These are phyloP conservation scores for Fusarium vanettenii DNA, from an alignment of 2,329 filamentous ascomycete species.

Conservation along the genomic window DNA sequence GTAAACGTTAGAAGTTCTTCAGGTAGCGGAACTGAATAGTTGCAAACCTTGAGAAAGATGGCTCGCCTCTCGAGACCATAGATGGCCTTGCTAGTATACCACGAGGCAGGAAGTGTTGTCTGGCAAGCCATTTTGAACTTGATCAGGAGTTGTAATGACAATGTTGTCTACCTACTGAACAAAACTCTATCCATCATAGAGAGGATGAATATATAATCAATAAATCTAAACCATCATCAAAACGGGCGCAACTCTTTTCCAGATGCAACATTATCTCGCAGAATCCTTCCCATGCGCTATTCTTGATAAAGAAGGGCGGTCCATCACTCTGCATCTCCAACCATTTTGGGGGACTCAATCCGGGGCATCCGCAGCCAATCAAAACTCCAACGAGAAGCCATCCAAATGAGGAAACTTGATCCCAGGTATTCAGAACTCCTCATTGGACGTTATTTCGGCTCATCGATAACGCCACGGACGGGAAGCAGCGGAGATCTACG, in stretches of 20 bases:
- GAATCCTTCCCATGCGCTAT: neutral
- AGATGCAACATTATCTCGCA: neutral
- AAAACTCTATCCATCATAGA: neutral
- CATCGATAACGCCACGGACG: neutral
- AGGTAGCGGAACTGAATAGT: fast-evolving
- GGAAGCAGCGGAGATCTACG: neutral
- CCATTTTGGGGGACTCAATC: neutral
- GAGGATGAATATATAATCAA: neutral
- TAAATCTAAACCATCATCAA: neutral
- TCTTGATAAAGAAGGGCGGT: neutral
- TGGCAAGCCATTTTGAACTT: constrained; percentile 7
- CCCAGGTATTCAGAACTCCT: neutral
- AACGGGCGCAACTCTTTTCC: neutral
- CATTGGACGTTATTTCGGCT: neutral
- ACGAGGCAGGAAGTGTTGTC: constrained; percentile 32
- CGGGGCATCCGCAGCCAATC: neutral
- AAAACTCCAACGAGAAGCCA: neutral
- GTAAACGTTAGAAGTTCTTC: neutral
- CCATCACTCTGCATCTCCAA: neutral
- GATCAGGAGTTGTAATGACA: neutral
- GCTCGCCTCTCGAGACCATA: constrained; percentile 21
- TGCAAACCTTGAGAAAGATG: constrained; percentile 21
- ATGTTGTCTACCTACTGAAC: neutral
- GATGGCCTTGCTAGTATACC: constrained; percentile 30
- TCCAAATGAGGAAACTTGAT: neutral